Evolutionary conservation across 2,329 filamentous ascomycete genomes (phyloP).

Genomic region (Sarocladium kiliense): DNA sequence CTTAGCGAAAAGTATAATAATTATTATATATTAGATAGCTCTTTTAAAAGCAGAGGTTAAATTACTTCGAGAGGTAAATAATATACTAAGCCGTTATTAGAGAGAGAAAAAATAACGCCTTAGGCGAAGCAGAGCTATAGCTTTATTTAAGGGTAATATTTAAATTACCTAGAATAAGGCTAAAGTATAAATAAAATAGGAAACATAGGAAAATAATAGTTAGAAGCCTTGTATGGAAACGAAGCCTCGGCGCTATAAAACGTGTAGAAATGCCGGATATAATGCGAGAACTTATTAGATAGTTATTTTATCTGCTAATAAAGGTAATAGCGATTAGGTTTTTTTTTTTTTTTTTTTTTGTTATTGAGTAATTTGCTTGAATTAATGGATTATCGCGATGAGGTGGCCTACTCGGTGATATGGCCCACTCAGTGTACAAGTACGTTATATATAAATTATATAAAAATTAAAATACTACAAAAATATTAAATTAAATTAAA

Average conservation of each 20-base stretch:
- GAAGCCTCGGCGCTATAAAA: background rate
- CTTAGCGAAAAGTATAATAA: background rate
- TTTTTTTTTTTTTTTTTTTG: too few relatives aligned
- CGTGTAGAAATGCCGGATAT: background rate
- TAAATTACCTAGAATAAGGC: background rate
- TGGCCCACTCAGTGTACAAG: background rate
- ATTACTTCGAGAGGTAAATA: background rate
- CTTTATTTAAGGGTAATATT: background rate
- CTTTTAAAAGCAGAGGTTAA: background rate
- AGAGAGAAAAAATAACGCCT: background rate
- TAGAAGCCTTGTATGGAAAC: background rate
- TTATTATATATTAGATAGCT: background rate
- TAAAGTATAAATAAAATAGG: background rate
- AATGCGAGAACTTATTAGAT: too few relatives aligned
- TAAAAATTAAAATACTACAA: too few relatives aligned
- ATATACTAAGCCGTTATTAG: background rate
- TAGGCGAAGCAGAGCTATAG: background rate
- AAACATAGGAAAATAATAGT: background rate
- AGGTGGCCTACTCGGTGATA: background rate
- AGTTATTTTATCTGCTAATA: too few relatives aligned
- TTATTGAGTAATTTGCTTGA: too few relatives aligned
- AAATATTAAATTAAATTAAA: too few relatives aligned
- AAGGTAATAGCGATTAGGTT: too few relatives aligned
- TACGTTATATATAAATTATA: too few relatives aligned
- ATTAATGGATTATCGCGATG: background rate